Conservation (phyloP, 2,329 filamentous ascomycete species). For the Phialophora chinensis region DNA sequence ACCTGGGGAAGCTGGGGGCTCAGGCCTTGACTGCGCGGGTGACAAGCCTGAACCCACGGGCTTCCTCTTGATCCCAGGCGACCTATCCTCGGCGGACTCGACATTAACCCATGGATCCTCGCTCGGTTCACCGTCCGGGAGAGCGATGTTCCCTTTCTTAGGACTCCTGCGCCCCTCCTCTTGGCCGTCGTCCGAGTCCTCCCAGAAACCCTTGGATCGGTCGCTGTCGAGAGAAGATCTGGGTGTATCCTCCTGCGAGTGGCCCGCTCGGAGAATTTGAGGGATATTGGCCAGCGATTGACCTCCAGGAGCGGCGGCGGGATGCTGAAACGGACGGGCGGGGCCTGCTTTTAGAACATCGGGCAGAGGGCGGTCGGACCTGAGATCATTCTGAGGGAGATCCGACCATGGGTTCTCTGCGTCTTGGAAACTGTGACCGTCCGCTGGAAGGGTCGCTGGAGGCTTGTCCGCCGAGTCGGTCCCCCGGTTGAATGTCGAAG, state of each 20-base stretch:
- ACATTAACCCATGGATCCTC: slow-evolving; percentile 29
- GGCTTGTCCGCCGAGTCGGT: slow-evolving; percentile 35
- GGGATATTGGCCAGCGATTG: slow-evolving; percentile 29
- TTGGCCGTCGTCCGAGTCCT: slow-evolving; percentile 36
- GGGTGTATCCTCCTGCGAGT: slow-evolving; percentile 37
- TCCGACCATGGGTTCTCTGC: slow-evolving; percentile 40
- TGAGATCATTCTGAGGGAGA: slow-evolving; percentile 18
- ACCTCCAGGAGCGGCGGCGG: not conserved
- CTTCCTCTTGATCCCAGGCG: slow-evolving; percentile 36
- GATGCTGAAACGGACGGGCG: slow-evolving; percentile 9
- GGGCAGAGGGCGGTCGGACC: slow-evolving; percentile 32
- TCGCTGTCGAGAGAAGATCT: slow-evolving; percentile 40
- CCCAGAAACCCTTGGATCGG: slow-evolving; percentile 40
- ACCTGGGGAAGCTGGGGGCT: slow-evolving; percentile 1
- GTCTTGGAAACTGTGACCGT: slow-evolving; percentile 26
- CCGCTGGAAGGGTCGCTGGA: not conserved
- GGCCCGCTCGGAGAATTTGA: slow-evolving; percentile 35
- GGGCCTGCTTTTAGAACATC: slow-evolving; percentile 32
- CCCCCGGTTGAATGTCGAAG: slow-evolving; percentile 19
- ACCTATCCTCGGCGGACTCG: slow-evolving; percentile 26
- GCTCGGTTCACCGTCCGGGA: slow-evolving; percentile 22
- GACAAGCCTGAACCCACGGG: slow-evolving; percentile 26
- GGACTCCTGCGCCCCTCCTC: slow-evolving; percentile 25
- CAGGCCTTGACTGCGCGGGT: slow-evolving; percentile 14
- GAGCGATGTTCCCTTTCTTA: slow-evolving; percentile 10